phyloP scores from a whole-genome alignment of 2,329 filamentous ascomycete genomes.

The Diaporthe helianthi region DNA sequence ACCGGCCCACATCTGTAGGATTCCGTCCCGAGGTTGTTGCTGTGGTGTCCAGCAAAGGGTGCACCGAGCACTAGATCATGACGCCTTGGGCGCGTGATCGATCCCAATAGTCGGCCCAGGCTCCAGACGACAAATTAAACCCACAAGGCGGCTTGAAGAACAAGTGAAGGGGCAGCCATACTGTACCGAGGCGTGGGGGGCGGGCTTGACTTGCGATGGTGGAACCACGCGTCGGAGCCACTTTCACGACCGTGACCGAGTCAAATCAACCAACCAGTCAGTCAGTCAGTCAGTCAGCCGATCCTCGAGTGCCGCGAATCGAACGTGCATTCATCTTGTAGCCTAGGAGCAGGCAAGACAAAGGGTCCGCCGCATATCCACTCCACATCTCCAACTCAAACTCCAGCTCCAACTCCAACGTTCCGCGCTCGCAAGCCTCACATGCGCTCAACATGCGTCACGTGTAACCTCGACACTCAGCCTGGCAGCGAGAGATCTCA shows the following conservation, averaged over 20 bases:
- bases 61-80: neutral
- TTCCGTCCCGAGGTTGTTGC: slow-evolving; percentile 15
- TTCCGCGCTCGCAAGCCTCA: neutral
- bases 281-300: neutral
- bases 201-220: neutral
- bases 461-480: neutral
- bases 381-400: too few species aligned
- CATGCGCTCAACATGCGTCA: neutral
- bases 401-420: neutral
- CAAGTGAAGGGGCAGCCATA: too few species aligned
- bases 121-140: neutral
- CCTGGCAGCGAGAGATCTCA: neutral
- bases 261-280: neutral
- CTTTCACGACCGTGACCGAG: neutral
- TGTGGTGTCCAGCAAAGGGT: neutral
- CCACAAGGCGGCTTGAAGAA: neutral
- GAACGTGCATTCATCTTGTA: slow-evolving; percentile 16
- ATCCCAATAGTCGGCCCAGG: slow-evolving; percentile 1
- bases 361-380: neutral
- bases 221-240: neutral
- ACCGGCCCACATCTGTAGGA: neutral
- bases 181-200: neutral
- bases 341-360: neutral
- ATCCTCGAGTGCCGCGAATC: neutral
- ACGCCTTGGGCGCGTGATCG: slow-evolving; percentile 1